Evolutionary conservation across 2,329 filamentous ascomycete species (phyloP), one percentile per base, ranked within the genome.

Genomic region (Trichoderma endophyticum): DNA sequence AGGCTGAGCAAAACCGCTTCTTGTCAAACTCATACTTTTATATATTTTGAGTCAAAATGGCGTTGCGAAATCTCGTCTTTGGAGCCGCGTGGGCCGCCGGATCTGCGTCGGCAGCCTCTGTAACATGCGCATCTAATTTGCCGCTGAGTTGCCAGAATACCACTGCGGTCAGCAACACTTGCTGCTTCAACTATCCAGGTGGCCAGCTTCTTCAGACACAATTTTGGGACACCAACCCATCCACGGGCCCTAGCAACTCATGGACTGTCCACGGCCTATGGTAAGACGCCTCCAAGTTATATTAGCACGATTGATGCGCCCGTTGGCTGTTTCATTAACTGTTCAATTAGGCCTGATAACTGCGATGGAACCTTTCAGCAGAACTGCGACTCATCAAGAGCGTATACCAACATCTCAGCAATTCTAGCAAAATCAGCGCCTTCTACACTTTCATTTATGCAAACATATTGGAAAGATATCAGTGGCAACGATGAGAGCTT

Each of bases 241-340:
- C 86, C 1, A 86, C 88, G 4, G 91, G 92, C 0, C 91, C 92
- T 2, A 57, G 73, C 11, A 75, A 93, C 77, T 90, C 88, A 8
- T 94, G 92, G 92, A 93, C 91, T 1, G 86, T 93, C 59, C 92
- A 94, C 78, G 91, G 91, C 2, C 83, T 93, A 34, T 86, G 84
- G 86, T 72, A 72, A 56, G 88, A 91, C 6, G 48, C 30, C 0
- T 36, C 34, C 34, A 36, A 36, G 14, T 48, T 28, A 30, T 30
- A 2, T 36, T 26, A 21, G 26, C 18, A 51, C 36, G 24, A 28
- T 62, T 62, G 21, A n/a, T n/a, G 60, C 60, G 34, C 60, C 21
- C 59, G 59, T 63, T 63, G 21, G 34, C 48, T 24, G 48, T 54
- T 54, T 54, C 48, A 51, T n/a, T 51, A 51, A 51, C n/a, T 9